Evolutionary conservation across 352 stramenopile genomes (phyloP).

Genomic region (Phytophthora ramorum): DNA sequence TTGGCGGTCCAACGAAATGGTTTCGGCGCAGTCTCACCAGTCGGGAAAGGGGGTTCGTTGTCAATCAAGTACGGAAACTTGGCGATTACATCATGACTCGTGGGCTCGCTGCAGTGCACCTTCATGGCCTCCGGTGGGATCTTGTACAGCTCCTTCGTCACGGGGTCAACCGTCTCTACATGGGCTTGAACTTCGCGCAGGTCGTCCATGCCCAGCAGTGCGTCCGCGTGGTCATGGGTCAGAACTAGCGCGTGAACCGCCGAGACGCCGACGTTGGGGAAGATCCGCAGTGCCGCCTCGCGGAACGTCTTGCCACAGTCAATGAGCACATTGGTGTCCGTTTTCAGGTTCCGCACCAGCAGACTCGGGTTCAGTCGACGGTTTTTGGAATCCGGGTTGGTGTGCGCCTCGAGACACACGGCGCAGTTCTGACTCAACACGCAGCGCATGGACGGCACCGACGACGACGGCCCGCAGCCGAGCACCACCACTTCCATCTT

Average conservation of each 20-base stretch:
- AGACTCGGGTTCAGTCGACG: slow-evolving; percentile 83
- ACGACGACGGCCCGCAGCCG: slow-evolving; percentile 84
- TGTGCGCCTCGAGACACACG: slow-evolving; percentile 74
- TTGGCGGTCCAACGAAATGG: slow-evolving; percentile 86
- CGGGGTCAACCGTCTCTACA: slow-evolving; percentile 54
- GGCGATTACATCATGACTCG: slow-evolving; percentile 56
- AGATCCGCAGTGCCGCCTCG: slow-evolving; percentile 72
- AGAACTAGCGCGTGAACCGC: slow-evolving; percentile 78
- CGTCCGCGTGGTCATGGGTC: slow-evolving; percentile 89
- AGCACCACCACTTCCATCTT: slow-evolving; percentile 85
- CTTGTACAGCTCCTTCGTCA: slow-evolving; percentile 72
- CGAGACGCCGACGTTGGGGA: slow-evolving; percentile 56
- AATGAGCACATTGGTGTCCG: slow-evolving; percentile 71
- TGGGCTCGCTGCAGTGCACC: slow-evolving; percentile 68
- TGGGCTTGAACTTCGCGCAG: slow-evolving; percentile 81
- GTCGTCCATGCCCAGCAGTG: slow-evolving; percentile 85
- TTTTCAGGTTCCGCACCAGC: slow-evolving; percentile 62
- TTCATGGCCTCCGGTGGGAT: slow-evolving; percentile 57
- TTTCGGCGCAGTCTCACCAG: slow-evolving; percentile 25
- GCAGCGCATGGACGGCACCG: slow-evolving; percentile 81
- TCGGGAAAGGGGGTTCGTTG: slow-evolving; percentile 25
- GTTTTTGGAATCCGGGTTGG: slow-evolving; percentile 77
- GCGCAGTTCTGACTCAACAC: slow-evolving; percentile 58
- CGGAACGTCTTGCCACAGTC: slow-evolving; percentile 92
- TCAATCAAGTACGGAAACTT: slow-evolving; percentile 88